Evolutionary conservation across 1,284 basidiomycete genomes (phyloP), one percentile per base, ranked within the genome.

Genomic region (Ceratobasidium theobromae): DNA sequence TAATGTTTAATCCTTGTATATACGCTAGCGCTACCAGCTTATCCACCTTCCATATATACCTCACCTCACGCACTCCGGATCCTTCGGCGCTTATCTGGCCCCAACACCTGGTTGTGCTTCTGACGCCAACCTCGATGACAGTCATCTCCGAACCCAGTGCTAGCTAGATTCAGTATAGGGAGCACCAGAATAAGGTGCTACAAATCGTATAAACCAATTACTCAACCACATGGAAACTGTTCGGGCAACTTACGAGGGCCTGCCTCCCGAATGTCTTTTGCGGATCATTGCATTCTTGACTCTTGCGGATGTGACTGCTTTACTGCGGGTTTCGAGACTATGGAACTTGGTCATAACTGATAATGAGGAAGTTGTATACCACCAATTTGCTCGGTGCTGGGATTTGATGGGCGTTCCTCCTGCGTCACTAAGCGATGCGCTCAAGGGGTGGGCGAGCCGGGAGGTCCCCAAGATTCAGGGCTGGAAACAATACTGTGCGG

Each of bases 401-500:
- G 35, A 52, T 16, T 25, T 38, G 9, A 32, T n/a, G 35, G 21
- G 11, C 32, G 14, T 40, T 5, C 43, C 28, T 23, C 43, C 43
- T 48, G 55, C 30, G 4, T 58, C 55, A 11, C 28, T 58, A 32
- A 43, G 48, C 12, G 41, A 11, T 6, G 30, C 55, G 5, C 16
- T 23, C 27, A 32, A 45, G 11, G n/a, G 28, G 35, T 58, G 55
- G 55, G 43, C 35, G 12, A 58, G 55, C 55, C 28, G 18, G 12
- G 40, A 11, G 8, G 55, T 43, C n/a, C 33, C 23, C 12, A n/a
- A 12, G n/a, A 8, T 58, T 11, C 41, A 48, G 21, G 48, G 43
- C 27, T 58, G 55, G 55, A 58, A 58, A 33, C 40, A 58, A 18
- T 58, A 58, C 28, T 58, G 55, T 58, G 43, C 45, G 55, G n/a